A percentile compares a stretch with the other conserved stretches of the same genome.
Evolutionary conservation across 139 green algal genomes (phyloP).

Genomic region (Nannochloris sp.): DNA sequence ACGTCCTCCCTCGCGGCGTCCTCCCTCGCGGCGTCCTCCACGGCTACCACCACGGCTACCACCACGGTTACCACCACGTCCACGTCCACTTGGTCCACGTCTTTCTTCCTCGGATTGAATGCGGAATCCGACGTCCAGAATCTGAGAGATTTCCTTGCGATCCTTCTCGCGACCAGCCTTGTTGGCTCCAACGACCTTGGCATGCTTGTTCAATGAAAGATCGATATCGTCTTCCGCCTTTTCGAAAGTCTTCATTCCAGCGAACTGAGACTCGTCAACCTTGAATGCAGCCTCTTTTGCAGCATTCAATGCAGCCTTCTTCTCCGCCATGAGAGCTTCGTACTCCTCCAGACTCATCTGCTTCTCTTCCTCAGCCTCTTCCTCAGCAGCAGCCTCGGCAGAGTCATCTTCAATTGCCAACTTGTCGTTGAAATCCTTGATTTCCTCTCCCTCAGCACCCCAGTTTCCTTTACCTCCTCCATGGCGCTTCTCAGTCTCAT

Average conservation of each 20-base stretch:
- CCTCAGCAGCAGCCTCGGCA: conserved; percentile 19
- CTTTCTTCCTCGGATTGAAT: conserved; percentile 11
- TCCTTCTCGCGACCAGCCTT: conserved; percentile 24
- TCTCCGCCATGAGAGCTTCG: conserved; percentile 56
- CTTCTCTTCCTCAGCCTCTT: conserved; percentile 27
- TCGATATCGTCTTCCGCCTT: conserved; percentile 31
- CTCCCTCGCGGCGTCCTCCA: background rate
- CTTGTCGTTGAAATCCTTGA: conserved; percentile 28
- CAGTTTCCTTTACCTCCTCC: conserved; percentile 75
- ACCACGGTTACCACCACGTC: conserved; percentile 9
- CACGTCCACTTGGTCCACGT: conserved; percentile 5
- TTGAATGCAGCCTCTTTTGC: conserved; percentile 21
- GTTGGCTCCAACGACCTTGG: conserved; percentile 29
- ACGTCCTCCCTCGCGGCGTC: no score
- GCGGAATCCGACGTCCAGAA: conserved; percentile 26
- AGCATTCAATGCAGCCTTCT: conserved; percentile 70
- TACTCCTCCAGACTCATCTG: conserved; percentile 70
- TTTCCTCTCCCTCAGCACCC: conserved; percentile 54
- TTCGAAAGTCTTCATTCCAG: conserved; percentile 34
- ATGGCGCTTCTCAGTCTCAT: conserved; percentile 71
- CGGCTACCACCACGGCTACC: conserved; percentile 5
- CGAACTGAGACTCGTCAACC: conserved; percentile 35
- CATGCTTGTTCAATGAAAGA: conserved; percentile 34
- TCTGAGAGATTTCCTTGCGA: conserved; percentile 39
- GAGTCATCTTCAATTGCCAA: conserved; percentile 15